Conservation (phyloP, 345 rosid genomes). For the Boechera divaricarpa region DNA sequence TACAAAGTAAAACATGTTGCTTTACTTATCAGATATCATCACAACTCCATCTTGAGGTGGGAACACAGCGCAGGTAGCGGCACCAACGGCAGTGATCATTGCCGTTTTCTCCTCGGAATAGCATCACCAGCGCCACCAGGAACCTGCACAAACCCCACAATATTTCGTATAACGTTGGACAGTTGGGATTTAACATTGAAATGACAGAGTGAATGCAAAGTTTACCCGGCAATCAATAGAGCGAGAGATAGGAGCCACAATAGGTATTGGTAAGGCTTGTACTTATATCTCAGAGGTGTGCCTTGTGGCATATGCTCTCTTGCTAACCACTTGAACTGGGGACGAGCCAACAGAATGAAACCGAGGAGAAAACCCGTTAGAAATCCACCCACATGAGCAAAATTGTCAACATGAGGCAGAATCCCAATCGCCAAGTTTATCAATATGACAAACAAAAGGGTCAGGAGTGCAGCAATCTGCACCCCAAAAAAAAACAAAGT, state of each 20-base stretch:
- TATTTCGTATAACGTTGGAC: too few species aligned
- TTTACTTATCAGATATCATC: slow-evolving; percentile 35
- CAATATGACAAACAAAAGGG: slow-evolving; percentile 70
- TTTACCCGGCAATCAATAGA: slow-evolving; percentile 70
- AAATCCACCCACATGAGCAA: slow-evolving; percentile 93
- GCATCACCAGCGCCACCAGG: slow-evolving; percentile 62
- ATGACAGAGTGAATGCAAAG: slow-evolving; percentile 17
- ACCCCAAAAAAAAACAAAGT: not conserved
- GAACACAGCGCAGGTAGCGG: slow-evolving; percentile 81
- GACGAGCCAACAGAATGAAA: slow-evolving; percentile 81
- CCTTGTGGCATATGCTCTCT: slow-evolving; percentile 52
- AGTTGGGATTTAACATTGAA: not conserved
- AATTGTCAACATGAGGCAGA: slow-evolving; percentile 91
- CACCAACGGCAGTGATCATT: slow-evolving; percentile 85
- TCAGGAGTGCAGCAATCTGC: slow-evolving; percentile 83
- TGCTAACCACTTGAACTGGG: slow-evolving; percentile 77
- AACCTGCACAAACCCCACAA: slow-evolving; percentile 53
- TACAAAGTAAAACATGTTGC: slow-evolving; percentile 26
- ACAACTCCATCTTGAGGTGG: slow-evolving; percentile 82
- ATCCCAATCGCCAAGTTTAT: slow-evolving; percentile 81
- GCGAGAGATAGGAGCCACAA: slow-evolving; percentile 60
- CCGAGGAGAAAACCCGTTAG: slow-evolving; percentile 87
- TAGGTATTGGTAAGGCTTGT: slow-evolving; percentile 74
- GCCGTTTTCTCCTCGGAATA: slow-evolving; percentile 69
- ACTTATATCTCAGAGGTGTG: slow-evolving; percentile 60